These are phyloP conservation scores for Cucurbita moschata DNA, from an alignment of 306 rosid genomes.

Conservation along the genomic window DNA sequence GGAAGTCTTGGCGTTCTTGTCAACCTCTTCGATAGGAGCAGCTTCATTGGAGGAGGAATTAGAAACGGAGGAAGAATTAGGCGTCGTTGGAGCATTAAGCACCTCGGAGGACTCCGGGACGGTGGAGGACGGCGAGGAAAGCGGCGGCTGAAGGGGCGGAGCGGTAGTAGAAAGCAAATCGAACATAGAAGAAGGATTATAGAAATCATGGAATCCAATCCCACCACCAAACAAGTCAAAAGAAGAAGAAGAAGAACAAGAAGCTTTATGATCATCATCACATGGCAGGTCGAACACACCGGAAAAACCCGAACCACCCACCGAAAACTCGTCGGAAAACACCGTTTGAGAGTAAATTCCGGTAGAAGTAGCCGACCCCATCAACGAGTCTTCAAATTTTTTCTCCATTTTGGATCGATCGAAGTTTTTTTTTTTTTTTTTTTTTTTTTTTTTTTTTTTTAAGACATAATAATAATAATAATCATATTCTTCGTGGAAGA, in stretches of 20 bases:
- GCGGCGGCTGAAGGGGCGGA: background rate
- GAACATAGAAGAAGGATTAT: constrained; percentile 24
- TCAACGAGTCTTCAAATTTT: constrained; percentile 17
- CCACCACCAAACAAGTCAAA: constrained; percentile 22
- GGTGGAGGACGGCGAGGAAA: constrained; percentile 28
- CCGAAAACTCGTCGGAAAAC: constrained; percentile 41
- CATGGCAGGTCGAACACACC: constrained; percentile 37
- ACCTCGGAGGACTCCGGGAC: constrained; percentile 50
- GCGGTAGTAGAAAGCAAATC: constrained; percentile 23
- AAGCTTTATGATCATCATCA: constrained; percentile 14
- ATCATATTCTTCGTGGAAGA: background rate
- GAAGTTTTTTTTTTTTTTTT: background rate
- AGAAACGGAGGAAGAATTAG: constrained; percentile 53
- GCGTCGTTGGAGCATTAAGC: constrained; percentile 49
- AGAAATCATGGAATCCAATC: constrained; percentile 9
- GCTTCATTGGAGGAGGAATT: constrained; percentile 41
- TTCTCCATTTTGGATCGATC: constrained; percentile 29
- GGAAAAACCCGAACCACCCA: constrained; percentile 13
- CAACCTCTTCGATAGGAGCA: constrained; percentile 11
- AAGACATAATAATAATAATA: background rate
- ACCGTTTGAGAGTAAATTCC: constrained; percentile 18
- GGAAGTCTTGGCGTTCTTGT: constrained; percentile 33
- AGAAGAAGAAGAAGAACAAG: constrained; percentile 19
- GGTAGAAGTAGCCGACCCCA: constrained; percentile 15
- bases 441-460: background rate